Evolutionary conservation across 192 early-diverging fungal genomes (phyloP).

Genomic region (Paraglomus brasilianum): DNA sequence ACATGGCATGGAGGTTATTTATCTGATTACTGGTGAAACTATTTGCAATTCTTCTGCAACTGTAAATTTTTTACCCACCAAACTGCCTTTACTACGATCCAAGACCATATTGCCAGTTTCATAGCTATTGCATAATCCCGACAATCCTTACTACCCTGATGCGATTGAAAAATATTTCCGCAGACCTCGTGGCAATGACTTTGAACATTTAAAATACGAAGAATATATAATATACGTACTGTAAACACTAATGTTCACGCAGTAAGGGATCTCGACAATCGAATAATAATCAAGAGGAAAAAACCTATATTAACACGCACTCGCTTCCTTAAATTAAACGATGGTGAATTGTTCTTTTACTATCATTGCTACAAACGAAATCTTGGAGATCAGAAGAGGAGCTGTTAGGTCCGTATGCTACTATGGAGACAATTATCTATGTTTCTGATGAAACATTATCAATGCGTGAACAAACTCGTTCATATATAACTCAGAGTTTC

Average conservation of each 20-base stretch:
- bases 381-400: not conserved
- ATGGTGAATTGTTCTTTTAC: not conserved
- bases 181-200: not conserved
- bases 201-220: not conserved
- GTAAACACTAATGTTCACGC: not conserved
- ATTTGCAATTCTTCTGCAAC: not conserved
- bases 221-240: slow-evolving; percentile 8
- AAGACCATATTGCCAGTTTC: not conserved
- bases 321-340: not conserved
- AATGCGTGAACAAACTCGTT: not conserved
- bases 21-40: not conserved
- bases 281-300: not conserved
- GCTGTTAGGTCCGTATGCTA: not conserved
- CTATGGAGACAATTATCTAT: not conserved
- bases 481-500: not conserved
- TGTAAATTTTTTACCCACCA: not conserved
- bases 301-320: not conserved
- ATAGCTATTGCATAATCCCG: not conserved
- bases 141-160: not conserved
- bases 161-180: slow-evolving; percentile 18
- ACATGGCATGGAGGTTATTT: slow-evolving; percentile 23
- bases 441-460: not conserved
- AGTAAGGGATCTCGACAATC: not conserved
- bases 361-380: not conserved
- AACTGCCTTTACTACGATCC: not conserved